Percentiles rank a stretch among this genome's conserved stretches.
Conservation (phyloP, 805 yeast genomes). For the Candida coleopterorum region DNA sequence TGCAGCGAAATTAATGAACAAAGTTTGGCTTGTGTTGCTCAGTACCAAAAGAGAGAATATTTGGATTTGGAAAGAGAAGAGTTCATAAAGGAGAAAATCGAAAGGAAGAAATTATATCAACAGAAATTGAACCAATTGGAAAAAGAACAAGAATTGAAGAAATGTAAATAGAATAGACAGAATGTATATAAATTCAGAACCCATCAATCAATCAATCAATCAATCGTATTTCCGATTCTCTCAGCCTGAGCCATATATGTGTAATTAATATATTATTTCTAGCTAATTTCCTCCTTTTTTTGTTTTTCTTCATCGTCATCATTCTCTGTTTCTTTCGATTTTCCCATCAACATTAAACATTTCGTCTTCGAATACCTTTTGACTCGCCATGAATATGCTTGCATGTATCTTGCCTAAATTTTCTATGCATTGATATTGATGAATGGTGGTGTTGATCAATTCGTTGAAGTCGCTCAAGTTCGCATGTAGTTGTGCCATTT, state of each 20-base stretch:
- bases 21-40: constrained; percentile 59
- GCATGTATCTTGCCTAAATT: constrained; percentile 56
- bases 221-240: no score
- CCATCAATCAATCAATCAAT: no score
- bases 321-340: not conserved
- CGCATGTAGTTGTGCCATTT: constrained; percentile 43
- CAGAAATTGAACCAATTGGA: no score
- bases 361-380: constrained; percentile 36
- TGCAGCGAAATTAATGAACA: constrained; percentile 57
- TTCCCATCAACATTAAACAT: constrained; percentile 16
- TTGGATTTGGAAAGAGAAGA: constrained; percentile 68
- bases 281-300: no score
- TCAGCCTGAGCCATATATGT: not conserved
- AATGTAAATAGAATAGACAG: not conserved
- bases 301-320: no score
- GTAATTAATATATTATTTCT: not conserved
- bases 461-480: constrained; percentile 50
- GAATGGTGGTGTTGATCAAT: constrained; percentile 44
- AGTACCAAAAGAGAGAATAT: constrained; percentile 56
- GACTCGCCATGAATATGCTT: constrained; percentile 43
- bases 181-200: no score
- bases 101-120: constrained; percentile 13
- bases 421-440: constrained; percentile 49
- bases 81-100: constrained; percentile 51
- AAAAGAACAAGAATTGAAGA: no score